Evolutionary conservation across 2,329 filamentous ascomycete genomes (phyloP), one percentile per base, ranked within the genome.

Genomic region (Beauveria brongniartii): DNA sequence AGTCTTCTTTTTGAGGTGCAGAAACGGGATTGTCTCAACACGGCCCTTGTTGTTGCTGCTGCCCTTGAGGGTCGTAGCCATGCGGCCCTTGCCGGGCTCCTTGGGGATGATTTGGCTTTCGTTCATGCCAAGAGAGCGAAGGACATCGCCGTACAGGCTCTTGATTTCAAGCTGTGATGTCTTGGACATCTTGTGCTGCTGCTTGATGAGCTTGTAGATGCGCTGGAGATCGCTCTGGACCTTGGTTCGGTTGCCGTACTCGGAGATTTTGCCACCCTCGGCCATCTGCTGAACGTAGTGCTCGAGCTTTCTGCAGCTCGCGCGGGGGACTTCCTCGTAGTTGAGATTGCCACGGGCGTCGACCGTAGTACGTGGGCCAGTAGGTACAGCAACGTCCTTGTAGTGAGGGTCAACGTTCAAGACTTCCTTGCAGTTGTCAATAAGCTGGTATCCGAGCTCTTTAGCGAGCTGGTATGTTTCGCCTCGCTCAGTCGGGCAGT

Each of bases 211-310:
- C 81, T 95, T 97, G 82, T 97, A 97, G 69, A 99, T 94, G 67
- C 90, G 90, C 71, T 90, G 88, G 47, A 99, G 82, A 72, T 97
- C 94, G 71, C 92, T 95, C 76, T 97, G 94, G 40, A 99, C 94
- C 82, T 97, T 99, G 66, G 92, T 94, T 48, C 94, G 88, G 79
- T 96, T 97, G 72, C 93, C 94, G 73, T 99, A 99, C 75, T 99
- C 94, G 34, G 93, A 96, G 68, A 99, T 95, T 77, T 97, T 97
- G 71, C 94, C 94, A 64, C 94, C 94, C 68, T 97, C 92, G 10
- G 93, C 93, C 94, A 99, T 97, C 74, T 97, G 92, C 71, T 91
- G 91, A 55, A 99, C 94, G 70, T 99, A 99, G 75, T 97, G 93
- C 78, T 99, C 94, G 50, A 99, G 84, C 78, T 99, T 99, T 69